phyloP scores from a whole-genome alignment of 768 basidiomycete species.

The Agaricus sinodeliciosus region DNA sequence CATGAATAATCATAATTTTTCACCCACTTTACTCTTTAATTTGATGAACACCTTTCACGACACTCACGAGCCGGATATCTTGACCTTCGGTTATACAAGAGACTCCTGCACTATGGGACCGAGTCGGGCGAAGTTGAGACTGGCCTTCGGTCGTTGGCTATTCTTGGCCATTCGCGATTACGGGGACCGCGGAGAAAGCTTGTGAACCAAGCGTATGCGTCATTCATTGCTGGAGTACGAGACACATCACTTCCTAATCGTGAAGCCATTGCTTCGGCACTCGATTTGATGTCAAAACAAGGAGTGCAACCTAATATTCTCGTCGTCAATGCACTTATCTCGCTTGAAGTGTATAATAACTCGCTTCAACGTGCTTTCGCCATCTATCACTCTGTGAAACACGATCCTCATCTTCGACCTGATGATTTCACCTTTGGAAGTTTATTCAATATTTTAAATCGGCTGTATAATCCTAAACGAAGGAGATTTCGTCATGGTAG shows the following conservation, averaged over 20 bases:
- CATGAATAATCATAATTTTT: neutral
- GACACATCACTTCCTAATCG: neutral
- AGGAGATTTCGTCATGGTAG: neutral
- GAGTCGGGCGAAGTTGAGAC: neutral
- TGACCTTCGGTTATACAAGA: neutral
- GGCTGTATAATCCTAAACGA: conserved; percentile 1
- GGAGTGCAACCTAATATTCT: neutral
- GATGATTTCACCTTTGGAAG: conserved; percentile 5
- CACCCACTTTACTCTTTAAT: neutral
- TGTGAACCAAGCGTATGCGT: neutral
- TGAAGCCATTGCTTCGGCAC: neutral
- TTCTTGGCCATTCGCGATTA: neutral
- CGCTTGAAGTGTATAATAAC: conserved; percentile 4
- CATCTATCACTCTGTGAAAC: conserved; percentile 6
- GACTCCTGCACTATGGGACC: neutral
- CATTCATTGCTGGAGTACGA: conserved; percentile 1
- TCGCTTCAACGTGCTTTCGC: conserved; percentile 5
- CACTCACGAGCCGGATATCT: neutral
- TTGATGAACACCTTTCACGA: neutral
- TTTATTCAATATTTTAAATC: conserved; percentile 5
- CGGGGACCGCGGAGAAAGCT: neutral
- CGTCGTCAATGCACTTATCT: conserved; percentile 6
- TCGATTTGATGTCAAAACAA: conserved; percentile 4
- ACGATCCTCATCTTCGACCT: neutral
- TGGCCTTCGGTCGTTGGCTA: neutral